phyloP scores from a whole-genome alignment of 495 filamentous ascomycete species.

The Pyrenula aspistea region DNA sequence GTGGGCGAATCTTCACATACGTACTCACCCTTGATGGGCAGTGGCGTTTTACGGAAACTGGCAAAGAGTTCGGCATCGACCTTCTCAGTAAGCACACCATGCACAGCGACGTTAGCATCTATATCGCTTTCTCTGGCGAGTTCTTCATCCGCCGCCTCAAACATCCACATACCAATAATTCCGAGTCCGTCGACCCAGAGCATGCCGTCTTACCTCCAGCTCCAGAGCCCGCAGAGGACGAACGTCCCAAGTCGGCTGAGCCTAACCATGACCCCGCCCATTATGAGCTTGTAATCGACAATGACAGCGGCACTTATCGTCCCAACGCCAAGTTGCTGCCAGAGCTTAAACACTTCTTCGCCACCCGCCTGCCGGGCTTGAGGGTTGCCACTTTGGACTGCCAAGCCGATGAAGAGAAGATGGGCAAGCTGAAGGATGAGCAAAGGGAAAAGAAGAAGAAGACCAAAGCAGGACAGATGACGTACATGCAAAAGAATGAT shows the following conservation, averaged over 20 bases:
- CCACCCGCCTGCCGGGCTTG: slow-evolving; percentile 60
- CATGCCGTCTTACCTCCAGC: slow-evolving; percentile 4
- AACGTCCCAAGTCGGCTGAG: slow-evolving; percentile 20
- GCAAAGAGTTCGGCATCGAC: slow-evolving; percentile 89
- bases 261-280: slow-evolving; percentile 43
- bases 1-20: slow-evolving; percentile 82
- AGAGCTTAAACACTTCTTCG: slow-evolving; percentile 53
- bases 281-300: slow-evolving; percentile 89
- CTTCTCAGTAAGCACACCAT: slow-evolving; percentile 87
- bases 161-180: slow-evolving; percentile 11
- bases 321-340: slow-evolving; percentile 67
- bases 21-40: slow-evolving; percentile 78
- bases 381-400: slow-evolving; percentile 59
- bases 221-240: slow-evolving; percentile 27
- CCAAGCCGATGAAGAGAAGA: slow-evolving; percentile 47
- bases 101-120: slow-evolving; percentile 81
- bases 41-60: slow-evolving; percentile 85
- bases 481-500: slow-evolving; percentile 54
- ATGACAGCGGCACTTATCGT: slow-evolving; percentile 87
- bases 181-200: not conserved
- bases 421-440: slow-evolving; percentile 48
- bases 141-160: slow-evolving; percentile 75
- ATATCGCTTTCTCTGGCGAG: slow-evolving; percentile 84
- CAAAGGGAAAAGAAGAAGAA: slow-evolving; percentile 53
- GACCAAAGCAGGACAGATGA: slow-evolving; percentile 40